A percentile compares a stretch with the other conserved stretches of the same genome.
Evolutionary conservation across 2,329 filamentous ascomycete species (phyloP).

Genomic region (Penicillium glabrum): DNA sequence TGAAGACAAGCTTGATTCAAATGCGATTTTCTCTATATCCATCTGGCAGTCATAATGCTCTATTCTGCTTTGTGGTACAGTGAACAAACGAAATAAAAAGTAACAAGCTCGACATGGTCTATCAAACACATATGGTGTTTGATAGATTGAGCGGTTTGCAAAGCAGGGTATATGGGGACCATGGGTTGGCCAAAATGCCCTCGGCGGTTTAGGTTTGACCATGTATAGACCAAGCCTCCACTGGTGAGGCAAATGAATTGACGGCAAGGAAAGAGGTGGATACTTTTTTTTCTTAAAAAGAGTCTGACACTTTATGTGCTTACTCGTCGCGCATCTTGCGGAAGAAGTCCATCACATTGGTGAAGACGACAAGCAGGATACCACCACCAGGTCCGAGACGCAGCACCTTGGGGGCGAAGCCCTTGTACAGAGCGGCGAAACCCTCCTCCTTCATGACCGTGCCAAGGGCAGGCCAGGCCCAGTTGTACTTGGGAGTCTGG

Average conservation of each 20-base stretch:
- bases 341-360: constrained; percentile 73
- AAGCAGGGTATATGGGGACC: constrained; percentile 12
- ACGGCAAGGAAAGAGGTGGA: constrained; percentile 5
- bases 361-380: constrained; percentile 54
- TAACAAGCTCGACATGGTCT: background rate
- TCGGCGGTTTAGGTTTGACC: background rate
- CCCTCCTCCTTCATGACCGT: constrained; percentile 94
- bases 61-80: constrained; percentile 10
- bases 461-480: constrained; percentile 85
- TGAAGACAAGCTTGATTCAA: background rate
- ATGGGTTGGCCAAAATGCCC: background rate
- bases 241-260: constrained; percentile 2
- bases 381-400: constrained; percentile 69
- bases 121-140: background rate
- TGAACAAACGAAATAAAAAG: constrained; percentile 4
- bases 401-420: constrained; percentile 93
- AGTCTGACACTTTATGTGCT: background rate
- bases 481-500: constrained; percentile 90
- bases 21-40: constrained; percentile 14
- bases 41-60: constrained; percentile 11
- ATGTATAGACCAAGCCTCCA: background rate
- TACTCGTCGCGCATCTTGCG: constrained; percentile 60
- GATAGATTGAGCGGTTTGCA: background rate
- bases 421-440: constrained; percentile 90
- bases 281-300: constrained; percentile 9